phyloP scores from a whole-genome alignment of 2,329 filamentous ascomycete genomes.

The Tolypocladium tundrense region DNA sequence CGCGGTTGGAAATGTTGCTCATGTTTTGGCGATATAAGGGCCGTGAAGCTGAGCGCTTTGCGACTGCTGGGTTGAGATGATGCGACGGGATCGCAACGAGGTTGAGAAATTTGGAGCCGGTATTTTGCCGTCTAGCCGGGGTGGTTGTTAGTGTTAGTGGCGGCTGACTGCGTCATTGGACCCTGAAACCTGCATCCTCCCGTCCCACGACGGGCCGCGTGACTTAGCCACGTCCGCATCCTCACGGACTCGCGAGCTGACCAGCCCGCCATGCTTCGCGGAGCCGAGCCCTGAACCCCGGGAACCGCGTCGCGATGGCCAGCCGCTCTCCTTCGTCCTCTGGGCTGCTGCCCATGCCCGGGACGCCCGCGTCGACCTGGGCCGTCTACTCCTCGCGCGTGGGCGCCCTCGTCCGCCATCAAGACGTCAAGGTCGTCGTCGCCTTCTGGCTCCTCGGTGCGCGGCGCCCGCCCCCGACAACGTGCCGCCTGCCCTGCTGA shows the following conservation, averaged over 20 bases:
- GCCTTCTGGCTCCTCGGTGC: slow-evolving; percentile 94
- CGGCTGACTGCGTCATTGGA: too few species aligned
- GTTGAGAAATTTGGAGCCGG: slow-evolving; percentile 4
- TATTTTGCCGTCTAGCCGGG: slow-evolving; percentile 4
- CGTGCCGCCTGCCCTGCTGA: slow-evolving; percentile 3
- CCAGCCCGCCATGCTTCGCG: background rate
- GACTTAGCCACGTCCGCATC: background rate
- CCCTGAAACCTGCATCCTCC: too few species aligned
- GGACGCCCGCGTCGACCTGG: slow-evolving; percentile 57
- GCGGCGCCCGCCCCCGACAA: background rate
- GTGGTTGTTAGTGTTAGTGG: too few species aligned
- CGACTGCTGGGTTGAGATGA: background rate
- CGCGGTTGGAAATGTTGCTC: too few species aligned
- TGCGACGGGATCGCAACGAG: background rate
- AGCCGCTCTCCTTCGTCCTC: slow-evolving; percentile 29
- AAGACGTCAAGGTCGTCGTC: slow-evolving; percentile 59
- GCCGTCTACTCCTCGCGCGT: slow-evolving; percentile 60
- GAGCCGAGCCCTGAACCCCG: background rate
- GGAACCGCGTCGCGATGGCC: slow-evolving; percentile 16
- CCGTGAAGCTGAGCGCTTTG: background rate
- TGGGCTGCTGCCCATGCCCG: slow-evolving; percentile 45
- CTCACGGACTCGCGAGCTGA: background rate
- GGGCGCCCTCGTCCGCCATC: slow-evolving; percentile 50
- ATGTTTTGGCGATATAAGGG: background rate
- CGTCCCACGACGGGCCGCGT: background rate